Evolutionary conservation across 768 basidiomycete species (phyloP), one percentile per base, ranked within the genome.

Genomic region (Tephrocybe sp.): DNA sequence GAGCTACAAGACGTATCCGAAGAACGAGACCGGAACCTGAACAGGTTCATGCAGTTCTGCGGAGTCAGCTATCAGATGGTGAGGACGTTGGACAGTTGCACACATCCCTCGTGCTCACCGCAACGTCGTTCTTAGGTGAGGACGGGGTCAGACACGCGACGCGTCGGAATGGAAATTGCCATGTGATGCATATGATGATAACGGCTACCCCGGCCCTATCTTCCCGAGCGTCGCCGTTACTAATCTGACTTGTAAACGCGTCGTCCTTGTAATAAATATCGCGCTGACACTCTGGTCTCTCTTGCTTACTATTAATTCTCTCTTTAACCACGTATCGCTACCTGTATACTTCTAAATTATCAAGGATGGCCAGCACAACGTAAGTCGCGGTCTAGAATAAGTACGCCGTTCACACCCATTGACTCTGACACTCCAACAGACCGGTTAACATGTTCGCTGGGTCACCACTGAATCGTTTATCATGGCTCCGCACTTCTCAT

Each of bases 401-500:
- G n/a, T n/a, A n/a, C n/a, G n/a, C n/a, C n/a, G n/a, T n/a, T n/a
- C n/a, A n/a, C n/a, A n/a, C n/a, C n/a, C n/a, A n/a, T 18, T 16
- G n/a, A 35, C 19, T 26, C 13, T 2, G 13, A 44, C 12, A 9
- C 15, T 11, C 15, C 44, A 69, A n/a, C 67, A 44, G 64, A 62
- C 51, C n/a, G n/a, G n/a, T 70, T 25, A 75, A 76, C 52, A 64
- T 68, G 58, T 77, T 71, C 57, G 66, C 71, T 6, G 86, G 87
- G 32, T 88, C 89, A 47, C 83, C 87, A 35, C 69, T 92, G 26
- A 92, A 92, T 64, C 84, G 91, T 13, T 75, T 92, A 16, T 84
- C 88, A 1, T 93, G 93, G 84, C 75, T 94, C 28, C 78, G 91
- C 22, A 67, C 83, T 3, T 91, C 89, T 12, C 79, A 82, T 24